Percentiles rank a stretch among this genome's conserved stretches.
Conservation (phyloP, 176 grass and related monocot genomes). For the Avena eriantha region DNA sequence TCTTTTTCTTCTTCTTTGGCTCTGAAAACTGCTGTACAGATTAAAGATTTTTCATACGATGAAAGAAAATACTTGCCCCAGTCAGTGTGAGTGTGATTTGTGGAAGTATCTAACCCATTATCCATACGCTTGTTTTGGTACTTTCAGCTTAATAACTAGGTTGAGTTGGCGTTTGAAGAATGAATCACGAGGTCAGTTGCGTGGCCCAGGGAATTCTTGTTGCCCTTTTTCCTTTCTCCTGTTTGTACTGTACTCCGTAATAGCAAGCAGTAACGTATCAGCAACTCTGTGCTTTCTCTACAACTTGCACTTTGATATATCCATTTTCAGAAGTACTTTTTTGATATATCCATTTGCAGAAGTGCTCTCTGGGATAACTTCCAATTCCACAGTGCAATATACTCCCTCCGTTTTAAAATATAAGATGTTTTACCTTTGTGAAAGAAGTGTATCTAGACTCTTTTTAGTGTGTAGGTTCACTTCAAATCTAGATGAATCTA, state of each 20-base stretch:
- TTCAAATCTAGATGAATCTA: too few species aligned
- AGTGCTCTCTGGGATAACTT: neutral
- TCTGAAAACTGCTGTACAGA: slow-evolving; percentile 46
- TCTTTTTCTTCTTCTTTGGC: too few species aligned
- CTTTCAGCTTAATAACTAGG: neutral
- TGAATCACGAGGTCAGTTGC: slow-evolving; percentile 19
- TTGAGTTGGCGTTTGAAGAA: slow-evolving; percentile 11
- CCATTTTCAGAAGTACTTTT: neutral
- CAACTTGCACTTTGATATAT: neutral
- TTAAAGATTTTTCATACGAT: slow-evolving; percentile 39
- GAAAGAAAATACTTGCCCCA: slow-evolving; percentile 23
- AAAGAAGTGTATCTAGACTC: too few species aligned
- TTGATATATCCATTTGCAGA: neutral
- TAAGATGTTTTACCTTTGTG: too few species aligned
- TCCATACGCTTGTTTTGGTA: neutral
- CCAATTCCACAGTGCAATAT: neutral
- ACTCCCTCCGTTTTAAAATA: too few species aligned
- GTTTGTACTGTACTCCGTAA: too few species aligned
- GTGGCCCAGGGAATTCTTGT: neutral
- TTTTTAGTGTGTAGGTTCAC: too few species aligned
- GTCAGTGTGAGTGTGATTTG: neutral
- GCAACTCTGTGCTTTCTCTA: neutral
- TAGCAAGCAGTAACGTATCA: too few species aligned
- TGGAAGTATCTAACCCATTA: neutral
- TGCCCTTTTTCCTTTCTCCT: neutral